Percentiles rank a stretch among this genome's conserved stretches.
These are phyloP conservation scores for Cercospora nicotianae DNA, from an alignment of 2,329 filamentous ascomycete species.

Conservation along the genomic window DNA sequence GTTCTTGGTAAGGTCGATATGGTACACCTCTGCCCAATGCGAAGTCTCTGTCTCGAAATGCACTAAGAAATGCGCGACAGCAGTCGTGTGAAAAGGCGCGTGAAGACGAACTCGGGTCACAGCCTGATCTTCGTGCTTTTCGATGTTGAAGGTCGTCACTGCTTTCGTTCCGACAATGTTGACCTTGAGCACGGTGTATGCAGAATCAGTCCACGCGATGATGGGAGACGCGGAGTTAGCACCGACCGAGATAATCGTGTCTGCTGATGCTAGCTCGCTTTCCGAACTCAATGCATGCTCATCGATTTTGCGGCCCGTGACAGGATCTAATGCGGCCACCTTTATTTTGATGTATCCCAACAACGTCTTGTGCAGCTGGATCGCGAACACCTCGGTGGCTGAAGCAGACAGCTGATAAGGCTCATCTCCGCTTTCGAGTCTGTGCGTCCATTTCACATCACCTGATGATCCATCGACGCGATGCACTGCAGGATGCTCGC, in stretches of 20 bases:
- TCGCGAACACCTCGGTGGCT: conserved; percentile 68
- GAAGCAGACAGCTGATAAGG: conserved; percentile 75
- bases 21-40: conserved; percentile 83
- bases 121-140: conserved; percentile 37
- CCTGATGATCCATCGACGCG: conserved; percentile 73
- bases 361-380: conserved; percentile 68
- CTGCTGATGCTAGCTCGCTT: conserved; percentile 64
- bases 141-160: conserved; percentile 47
- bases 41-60: conserved; percentile 69
- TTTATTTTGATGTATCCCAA: conserved; percentile 73
- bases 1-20: conserved; percentile 70
- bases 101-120: conserved; percentile 64
- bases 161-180: conserved; percentile 62
- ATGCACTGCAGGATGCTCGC: conserved; percentile 61
- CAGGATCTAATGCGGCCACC: conserved; percentile 69
- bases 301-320: conserved; percentile 69
- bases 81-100: conserved; percentile 69
- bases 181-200: conserved; percentile 63
- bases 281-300: conserved; percentile 74
- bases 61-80: conserved; percentile 79
- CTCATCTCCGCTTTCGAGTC: conserved; percentile 62
- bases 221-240: conserved; percentile 73
- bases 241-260: conserved; percentile 72
- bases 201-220: conserved; percentile 70
- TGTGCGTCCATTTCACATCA: conserved; percentile 74